A percentile compares a stretch with the other conserved stretches of the same genome.
Conservation (phyloP, 1,139 yeast genomes). For the Scheffersomyces titani region DNA sequence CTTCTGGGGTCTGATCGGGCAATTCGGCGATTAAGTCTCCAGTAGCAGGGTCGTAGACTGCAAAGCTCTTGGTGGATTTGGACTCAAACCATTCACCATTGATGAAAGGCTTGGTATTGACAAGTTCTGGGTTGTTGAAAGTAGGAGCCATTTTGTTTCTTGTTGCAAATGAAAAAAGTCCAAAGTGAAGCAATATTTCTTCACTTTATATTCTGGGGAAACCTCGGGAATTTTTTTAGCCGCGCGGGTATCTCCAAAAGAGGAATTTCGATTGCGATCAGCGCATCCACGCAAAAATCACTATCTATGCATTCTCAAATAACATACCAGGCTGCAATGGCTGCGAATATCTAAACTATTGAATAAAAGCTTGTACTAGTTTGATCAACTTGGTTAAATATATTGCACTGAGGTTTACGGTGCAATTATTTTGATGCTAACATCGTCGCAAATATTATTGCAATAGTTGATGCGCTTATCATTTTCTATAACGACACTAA, state of each 20-base stretch:
- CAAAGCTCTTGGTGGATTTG: slow-evolving; percentile 53
- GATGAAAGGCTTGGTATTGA: slow-evolving; percentile 60
- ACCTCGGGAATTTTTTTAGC: background rate
- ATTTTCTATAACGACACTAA: too few relatives aligned
- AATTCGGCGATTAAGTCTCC: slow-evolving; percentile 55
- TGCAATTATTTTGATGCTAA: too few relatives aligned
- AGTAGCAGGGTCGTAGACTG: slow-evolving; percentile 78
- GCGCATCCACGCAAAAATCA: too few relatives aligned
- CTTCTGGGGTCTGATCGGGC: slow-evolving; percentile 57
- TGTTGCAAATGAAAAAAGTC: background rate
- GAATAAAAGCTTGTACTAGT: too few relatives aligned
- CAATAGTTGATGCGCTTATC: too few relatives aligned
- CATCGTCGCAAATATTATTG: too few relatives aligned
- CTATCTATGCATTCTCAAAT: too few relatives aligned
- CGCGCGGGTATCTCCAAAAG: background rate
- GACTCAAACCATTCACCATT: slow-evolving; percentile 71
- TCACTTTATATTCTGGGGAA: background rate
- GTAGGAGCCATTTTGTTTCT: slow-evolving; percentile 22
- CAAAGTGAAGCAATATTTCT: background rate
- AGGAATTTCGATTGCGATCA: background rate
- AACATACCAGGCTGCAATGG: too few relatives aligned
- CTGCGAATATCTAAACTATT: too few relatives aligned
- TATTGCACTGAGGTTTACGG: too few relatives aligned
- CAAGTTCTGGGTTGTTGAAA: slow-evolving; percentile 55
- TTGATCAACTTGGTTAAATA: too few relatives aligned